phyloP scores from a whole-genome alignment of 257 asterid species.

The Solanum stenotomum region DNA sequence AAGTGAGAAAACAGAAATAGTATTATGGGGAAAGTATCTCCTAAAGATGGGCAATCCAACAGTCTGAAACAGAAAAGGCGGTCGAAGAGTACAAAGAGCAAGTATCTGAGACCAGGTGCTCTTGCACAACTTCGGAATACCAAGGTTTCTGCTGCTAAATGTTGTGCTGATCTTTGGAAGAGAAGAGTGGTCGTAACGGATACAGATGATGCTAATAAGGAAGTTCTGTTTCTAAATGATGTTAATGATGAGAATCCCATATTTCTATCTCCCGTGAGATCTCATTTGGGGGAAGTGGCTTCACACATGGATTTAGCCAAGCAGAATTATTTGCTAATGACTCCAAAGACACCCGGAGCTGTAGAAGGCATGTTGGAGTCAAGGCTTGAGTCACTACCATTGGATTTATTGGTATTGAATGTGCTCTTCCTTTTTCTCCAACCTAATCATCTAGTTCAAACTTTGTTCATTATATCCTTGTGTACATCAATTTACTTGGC shows the following conservation, averaged over 20 bases:
- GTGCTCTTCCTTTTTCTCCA: not conserved
- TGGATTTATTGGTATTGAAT: conserved; percentile 74
- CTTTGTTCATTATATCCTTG: not conserved
- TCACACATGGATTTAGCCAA: conserved; percentile 17
- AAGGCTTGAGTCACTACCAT: conserved; percentile 79
- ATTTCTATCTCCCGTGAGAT: conserved; percentile 44
- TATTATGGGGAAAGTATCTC: conserved; percentile 67
- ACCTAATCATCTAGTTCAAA: not conserved
- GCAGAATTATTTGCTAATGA: conserved; percentile 36
- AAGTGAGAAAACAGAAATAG: not conserved
- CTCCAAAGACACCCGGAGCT: conserved; percentile 65
- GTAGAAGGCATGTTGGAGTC: conserved; percentile 46
- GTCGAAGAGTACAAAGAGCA: conserved; percentile 31
- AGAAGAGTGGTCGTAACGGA: conserved; percentile 47
- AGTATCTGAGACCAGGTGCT: conserved; percentile 82
- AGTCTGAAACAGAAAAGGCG: conserved; percentile 44
- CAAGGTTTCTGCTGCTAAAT: conserved; percentile 59
- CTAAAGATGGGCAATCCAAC: conserved; percentile 39
- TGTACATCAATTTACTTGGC: not conserved
- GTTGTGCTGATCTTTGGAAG: conserved; percentile 75
- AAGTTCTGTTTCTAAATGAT: conserved; percentile 14
- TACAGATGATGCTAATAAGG: conserved; percentile 20
- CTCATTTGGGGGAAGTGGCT: conserved; percentile 29
- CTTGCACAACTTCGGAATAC: conserved; percentile 74
- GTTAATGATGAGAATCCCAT: conserved; percentile 23